Conservation (phyloP, 2,329 filamentous ascomycete genomes). For the Penicillium hordei region DNA sequence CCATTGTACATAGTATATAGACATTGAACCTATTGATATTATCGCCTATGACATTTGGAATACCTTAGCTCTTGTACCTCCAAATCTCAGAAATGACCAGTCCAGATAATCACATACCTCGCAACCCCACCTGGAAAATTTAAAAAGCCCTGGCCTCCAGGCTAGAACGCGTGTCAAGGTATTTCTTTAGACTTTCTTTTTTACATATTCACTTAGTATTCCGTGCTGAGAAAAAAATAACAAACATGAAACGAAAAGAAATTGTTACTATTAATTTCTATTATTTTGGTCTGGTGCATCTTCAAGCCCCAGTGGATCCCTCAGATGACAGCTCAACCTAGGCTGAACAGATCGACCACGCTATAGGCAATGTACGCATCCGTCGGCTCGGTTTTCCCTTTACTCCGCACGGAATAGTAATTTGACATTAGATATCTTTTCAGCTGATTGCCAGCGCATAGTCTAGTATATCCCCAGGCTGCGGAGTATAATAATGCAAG, state of each 20-base stretch:
- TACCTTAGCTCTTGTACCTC: not conserved
- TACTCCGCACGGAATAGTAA: not conserved
- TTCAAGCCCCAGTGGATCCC: conserved; percentile 11
- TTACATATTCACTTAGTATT: not conserved
- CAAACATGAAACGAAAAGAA: not conserved
- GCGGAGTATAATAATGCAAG: not conserved
- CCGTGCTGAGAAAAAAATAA: no score
- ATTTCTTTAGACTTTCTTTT: not conserved
- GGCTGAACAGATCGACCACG: conserved; percentile 6
- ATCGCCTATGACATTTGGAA: not conserved
- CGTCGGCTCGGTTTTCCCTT: not conserved
- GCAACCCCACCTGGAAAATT: not conserved
- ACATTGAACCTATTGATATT: not conserved
- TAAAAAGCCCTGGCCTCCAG: not conserved
- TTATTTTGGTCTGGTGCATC: not conserved
- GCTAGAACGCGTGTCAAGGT: not conserved
- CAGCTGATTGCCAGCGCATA: conserved; percentile 5
- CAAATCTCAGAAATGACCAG: conserved; percentile 4
- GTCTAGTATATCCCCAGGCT: not conserved
- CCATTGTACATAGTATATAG: not conserved
- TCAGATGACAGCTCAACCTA: conserved; percentile 1
- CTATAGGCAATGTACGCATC: conserved; percentile 3
- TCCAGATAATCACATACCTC: conserved; percentile 5
- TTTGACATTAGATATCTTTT: not conserved
- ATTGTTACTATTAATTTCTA: not conserved